Evolutionary conservation across 1,139 yeast genomes (phyloP).

Genomic region (Trichomonascaceae sp.): DNA sequence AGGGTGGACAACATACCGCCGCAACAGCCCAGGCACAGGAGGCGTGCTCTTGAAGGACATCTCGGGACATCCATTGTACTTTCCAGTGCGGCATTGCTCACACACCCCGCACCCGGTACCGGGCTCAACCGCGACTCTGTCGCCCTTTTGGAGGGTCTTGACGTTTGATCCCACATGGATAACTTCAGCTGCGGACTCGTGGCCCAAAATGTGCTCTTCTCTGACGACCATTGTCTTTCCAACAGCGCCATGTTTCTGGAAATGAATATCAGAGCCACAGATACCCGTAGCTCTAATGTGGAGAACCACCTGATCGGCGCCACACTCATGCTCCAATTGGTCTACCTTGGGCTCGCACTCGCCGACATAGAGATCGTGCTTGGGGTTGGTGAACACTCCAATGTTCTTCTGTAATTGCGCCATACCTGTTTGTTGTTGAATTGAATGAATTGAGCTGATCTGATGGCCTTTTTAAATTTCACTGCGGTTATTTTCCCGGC

Average conservation of each 20-base stretch:
- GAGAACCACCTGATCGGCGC: constrained; percentile 30
- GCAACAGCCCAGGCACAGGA: constrained; percentile 54
- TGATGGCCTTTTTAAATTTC: neutral
- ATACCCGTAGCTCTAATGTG: constrained; percentile 60
- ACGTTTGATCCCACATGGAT: constrained; percentile 55
- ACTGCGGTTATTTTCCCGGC: neutral
- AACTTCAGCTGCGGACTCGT: constrained; percentile 62
- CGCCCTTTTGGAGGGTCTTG: constrained; percentile 27
- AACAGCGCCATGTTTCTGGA: constrained; percentile 65
- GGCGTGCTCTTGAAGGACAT: constrained; percentile 89
- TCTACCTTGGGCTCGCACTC: constrained; percentile 25
- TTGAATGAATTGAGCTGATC: too few species aligned
- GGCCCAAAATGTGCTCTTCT: constrained; percentile 39
- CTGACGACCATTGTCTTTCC: constrained; percentile 41
- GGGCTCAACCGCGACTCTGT: constrained; percentile 57
- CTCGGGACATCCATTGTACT: constrained; percentile 67
- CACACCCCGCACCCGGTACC: constrained; percentile 74
- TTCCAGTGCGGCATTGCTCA: constrained; percentile 60
- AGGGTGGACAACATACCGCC: constrained; percentile 59
- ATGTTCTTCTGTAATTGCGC: constrained; percentile 15
- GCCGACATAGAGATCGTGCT: constrained; percentile 25
- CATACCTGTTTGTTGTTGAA: constrained; percentile 1
- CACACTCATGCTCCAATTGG: constrained; percentile 25
- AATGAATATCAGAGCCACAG: constrained; percentile 83
- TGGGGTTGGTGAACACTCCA: constrained; percentile 28